These are phyloP conservation scores for Cryptosporidium ryanae DNA, from an alignment of 169 alveolate genomes.

Conservation along the genomic window DNA sequence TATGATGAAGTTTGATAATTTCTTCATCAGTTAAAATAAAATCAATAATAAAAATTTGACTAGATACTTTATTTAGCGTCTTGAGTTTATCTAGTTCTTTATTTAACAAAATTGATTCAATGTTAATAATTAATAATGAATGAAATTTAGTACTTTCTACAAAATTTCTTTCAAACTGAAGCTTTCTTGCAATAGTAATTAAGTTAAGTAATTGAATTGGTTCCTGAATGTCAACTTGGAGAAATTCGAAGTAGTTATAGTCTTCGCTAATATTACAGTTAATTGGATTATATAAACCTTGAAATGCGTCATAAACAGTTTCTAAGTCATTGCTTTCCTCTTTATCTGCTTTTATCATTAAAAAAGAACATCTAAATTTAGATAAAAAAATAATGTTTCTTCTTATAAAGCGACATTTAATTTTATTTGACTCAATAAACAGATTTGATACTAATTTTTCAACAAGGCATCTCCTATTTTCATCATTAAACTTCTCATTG, in stretches of 20 bases:
- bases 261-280: background rate
- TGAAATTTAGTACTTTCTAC: slow-evolving; percentile 15
- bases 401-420: slow-evolving; percentile 1
- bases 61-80: background rate
- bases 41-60: slow-evolving; percentile 28
- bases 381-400: background rate
- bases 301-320: slow-evolving; percentile 36
- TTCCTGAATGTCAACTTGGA: slow-evolving; percentile 53
- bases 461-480: background rate
- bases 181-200: slow-evolving; percentile 51
- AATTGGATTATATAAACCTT: slow-evolving; percentile 45
- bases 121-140: slow-evolving; percentile 30
- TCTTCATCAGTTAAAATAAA: background rate
- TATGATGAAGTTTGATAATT: background rate
- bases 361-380: slow-evolving; percentile 42
- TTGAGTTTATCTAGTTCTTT: background rate
- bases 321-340: slow-evolving; percentile 7
- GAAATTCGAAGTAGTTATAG: background rate
- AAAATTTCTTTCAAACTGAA: slow-evolving; percentile 29
- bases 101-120: slow-evolving; percentile 18
- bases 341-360: slow-evolving; percentile 2
- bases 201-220: slow-evolving; percentile 48
- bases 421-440: slow-evolving; percentile 6
- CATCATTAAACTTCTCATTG: background rate
- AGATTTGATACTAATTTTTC: slow-evolving; percentile 8